Evolutionary conservation across 2,329 filamentous ascomycete species (phyloP).

Genomic region (Cordyceps fumosorosea): DNA sequence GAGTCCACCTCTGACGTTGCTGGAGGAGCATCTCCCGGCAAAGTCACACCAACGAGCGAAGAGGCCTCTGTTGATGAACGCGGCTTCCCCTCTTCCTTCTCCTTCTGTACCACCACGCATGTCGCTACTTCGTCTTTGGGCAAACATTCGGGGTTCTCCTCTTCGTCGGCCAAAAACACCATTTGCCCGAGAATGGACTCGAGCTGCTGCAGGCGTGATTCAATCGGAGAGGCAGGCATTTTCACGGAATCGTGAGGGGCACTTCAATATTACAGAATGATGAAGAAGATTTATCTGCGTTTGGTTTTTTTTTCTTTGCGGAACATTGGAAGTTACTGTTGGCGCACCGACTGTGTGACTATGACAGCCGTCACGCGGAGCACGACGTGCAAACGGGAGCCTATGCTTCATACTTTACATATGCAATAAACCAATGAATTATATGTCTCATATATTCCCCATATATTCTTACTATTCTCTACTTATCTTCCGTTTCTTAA

Average conservation of each 20-base stretch:
- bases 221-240: background rate
- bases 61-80: background rate
- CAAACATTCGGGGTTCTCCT: background rate
- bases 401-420: no score
- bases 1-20: background rate
- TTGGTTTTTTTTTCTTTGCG: no score
- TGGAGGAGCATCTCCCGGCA: background rate
- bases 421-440: no score
- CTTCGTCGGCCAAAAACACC: background rate
- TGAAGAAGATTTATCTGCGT: background rate
- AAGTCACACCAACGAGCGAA: background rate
- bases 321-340: background rate
- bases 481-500: no score
- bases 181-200: slow-evolving; percentile 8
- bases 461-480: no score
- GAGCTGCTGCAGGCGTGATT: background rate
- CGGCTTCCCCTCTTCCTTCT: background rate
- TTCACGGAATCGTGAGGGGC: background rate
- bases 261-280: background rate
- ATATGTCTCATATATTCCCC: no score
- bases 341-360: background rate
- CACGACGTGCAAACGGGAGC: no score
- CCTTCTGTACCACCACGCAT: background rate
- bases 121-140: background rate
- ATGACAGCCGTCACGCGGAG: no score